A percentile compares a stretch with the other conserved stretches of the same genome.
These are phyloP conservation scores for Rhizophagus sp. DNA, from an alignment of 192 early-diverging fungal genomes.

Conservation along the genomic window DNA sequence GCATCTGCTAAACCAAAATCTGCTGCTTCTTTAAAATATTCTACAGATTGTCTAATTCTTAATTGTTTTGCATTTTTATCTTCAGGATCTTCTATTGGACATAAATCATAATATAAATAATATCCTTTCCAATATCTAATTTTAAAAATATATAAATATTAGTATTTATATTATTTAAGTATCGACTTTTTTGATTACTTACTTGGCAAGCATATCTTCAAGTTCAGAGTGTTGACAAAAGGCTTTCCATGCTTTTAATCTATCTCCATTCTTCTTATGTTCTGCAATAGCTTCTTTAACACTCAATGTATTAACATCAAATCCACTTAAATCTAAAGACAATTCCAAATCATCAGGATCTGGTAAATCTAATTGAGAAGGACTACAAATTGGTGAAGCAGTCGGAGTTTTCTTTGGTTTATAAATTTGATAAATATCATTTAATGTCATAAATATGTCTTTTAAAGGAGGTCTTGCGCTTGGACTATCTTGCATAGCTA, in stretches of 20 bases:
- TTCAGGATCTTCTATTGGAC: background rate
- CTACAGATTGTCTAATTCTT: constrained; percentile 12
- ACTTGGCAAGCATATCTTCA: constrained; percentile 18
- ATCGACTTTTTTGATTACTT: background rate
- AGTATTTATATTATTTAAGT: background rate
- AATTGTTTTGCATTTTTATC: background rate
- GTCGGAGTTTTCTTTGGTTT: background rate
- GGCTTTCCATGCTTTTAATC: background rate
- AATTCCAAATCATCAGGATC: background rate
- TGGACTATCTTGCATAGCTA: constrained; percentile 5
- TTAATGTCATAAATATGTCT: constrained; percentile 10
- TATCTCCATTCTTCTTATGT: constrained; percentile 11
- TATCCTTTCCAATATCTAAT: constrained; percentile 30
- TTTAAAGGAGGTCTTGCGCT: background rate
- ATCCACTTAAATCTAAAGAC: background rate
- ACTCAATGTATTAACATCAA: background rate
- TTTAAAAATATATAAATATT: background rate
- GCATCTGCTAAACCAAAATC: constrained; percentile 23
- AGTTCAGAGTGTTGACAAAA: constrained; percentile 1
- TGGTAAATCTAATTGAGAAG: background rate
- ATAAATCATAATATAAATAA: constrained; percentile 28
- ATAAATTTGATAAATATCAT: background rate
- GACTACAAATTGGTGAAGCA: background rate
- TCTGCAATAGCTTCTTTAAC: constrained; percentile 5
- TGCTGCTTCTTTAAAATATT: constrained; percentile 28